A percentile compares a stretch with the other conserved stretches of the same genome.
Evolutionary conservation across 768 basidiomycete genomes (phyloP).

Genomic region (Termitomyces sp.): DNA sequence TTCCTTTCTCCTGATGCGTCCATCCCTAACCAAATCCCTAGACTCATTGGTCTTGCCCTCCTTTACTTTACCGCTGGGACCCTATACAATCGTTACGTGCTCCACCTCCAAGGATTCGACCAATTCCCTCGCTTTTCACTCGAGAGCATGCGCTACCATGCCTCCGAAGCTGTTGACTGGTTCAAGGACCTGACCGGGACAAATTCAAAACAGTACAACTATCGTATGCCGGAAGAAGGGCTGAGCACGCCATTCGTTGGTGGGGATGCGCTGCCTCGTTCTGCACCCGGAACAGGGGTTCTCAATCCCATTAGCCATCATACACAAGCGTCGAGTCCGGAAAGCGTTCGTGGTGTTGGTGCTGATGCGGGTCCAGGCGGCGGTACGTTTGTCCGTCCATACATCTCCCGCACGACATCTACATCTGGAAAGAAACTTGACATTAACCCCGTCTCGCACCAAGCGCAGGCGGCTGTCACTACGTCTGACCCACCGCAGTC

Average conservation of each 20-base stretch:
- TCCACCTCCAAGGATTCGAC: slow-evolving; percentile 65
- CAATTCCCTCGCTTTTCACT: slow-evolving; percentile 64
- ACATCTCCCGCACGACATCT: slow-evolving; percentile 11
- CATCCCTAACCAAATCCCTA: slow-evolving; percentile 20
- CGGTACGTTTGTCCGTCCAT: slow-evolving; percentile 25
- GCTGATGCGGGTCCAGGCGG: slow-evolving; percentile 11
- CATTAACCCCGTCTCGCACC: slow-evolving; percentile 40
- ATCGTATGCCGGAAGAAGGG: slow-evolving; percentile 5
- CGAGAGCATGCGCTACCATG: slow-evolving; percentile 46
- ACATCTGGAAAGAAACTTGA: slow-evolving; percentile 14
- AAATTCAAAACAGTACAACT: slow-evolving; percentile 16
- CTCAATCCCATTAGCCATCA: slow-evolving; percentile 35
- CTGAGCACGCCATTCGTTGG: slow-evolving; percentile 1
- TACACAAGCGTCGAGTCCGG: slow-evolving; percentile 10
- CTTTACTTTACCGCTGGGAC: slow-evolving; percentile 64
- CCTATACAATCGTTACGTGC: slow-evolving; percentile 74
- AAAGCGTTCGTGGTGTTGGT: not conserved
- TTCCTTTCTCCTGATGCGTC: not conserved
- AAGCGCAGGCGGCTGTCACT: slow-evolving; percentile 21
- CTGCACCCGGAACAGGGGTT: slow-evolving; percentile 2
- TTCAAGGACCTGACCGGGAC: slow-evolving; percentile 27
- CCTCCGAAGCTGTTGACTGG: slow-evolving; percentile 37
- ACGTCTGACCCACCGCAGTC: not conserved
- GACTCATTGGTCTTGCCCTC: slow-evolving; percentile 50
- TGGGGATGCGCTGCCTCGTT: not conserved